Evolutionary conservation across 1,284 basidiomycete genomes (phyloP), one percentile per base, ranked within the genome.

Genomic region (Puccinia novopanici): DNA sequence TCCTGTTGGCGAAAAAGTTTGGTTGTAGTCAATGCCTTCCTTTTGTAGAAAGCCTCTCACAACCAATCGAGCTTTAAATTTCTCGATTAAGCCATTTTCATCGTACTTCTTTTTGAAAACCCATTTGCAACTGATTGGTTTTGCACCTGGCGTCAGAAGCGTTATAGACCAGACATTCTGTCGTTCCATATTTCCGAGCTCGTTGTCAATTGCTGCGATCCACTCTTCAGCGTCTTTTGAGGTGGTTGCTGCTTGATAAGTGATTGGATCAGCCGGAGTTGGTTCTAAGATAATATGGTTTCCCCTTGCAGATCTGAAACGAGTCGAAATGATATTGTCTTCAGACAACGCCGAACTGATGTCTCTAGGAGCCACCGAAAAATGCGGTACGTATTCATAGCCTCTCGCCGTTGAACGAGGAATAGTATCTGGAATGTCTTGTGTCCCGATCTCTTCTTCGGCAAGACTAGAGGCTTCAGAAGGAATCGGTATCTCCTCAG

Each of bases 11-110:
- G n/a, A n/a, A n/a, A n/a, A n/a, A n/a, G n/a, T n/a, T 2, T 55
- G 45, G 24, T 4, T 27, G n/a, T 65, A 78, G 34, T 78, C 52
- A 22, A 78, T 57, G 24, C 75, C 75, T 59, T 78, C 75, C 57
- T 52, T 68, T 45, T 78, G 75, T 1, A 48, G 37, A 42, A 78
- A 78, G 24, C 75, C 75, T 27, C 52, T 19, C 2, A 70, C 52
- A 4, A 68, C 42, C 22, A 68, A 30, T 9, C 75, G 22, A 34
- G 65, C 75, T 24, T 78, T 70, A 15, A 34, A 57, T 50, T 57
- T 37, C 2, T 34, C 48, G 6, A 78, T 24, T n/a, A 57, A 37
- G 10, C 75, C 75, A 57, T 34, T 34, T 24, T 27, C 27, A 40
- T 78, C 50, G 30, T 40, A 40, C 40, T 78, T 78, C 9, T 5